These are phyloP conservation scores for Tieghemostelium lacteum DNA, from an alignment of 78 protist species.

Conservation along the genomic window DNA sequence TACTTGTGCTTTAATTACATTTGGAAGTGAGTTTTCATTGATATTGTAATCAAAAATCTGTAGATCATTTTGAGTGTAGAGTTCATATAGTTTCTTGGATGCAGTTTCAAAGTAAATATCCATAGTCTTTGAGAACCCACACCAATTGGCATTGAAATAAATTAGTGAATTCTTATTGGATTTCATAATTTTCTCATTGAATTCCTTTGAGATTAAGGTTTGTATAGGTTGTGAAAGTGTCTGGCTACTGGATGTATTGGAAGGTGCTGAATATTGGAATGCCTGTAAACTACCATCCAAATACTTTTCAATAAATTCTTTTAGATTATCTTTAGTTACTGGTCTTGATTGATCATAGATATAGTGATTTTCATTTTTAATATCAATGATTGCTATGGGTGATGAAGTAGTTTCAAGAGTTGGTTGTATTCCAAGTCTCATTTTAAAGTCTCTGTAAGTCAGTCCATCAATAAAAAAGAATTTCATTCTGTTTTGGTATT, in stretches of 20 bases:
- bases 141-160: conserved; percentile 59
- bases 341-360: neutral
- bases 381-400: conserved; percentile 28
- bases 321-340: neutral
- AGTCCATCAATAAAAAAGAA: conserved; percentile 45
- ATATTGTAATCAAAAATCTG: conserved; percentile 30
- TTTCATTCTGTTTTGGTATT: neutral
- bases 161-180: conserved; percentile 31
- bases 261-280: too few relatives aligned
- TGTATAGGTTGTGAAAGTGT: neutral
- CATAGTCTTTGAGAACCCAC: conserved; percentile 68
- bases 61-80: neutral
- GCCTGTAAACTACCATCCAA: too few relatives aligned
- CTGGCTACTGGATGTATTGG: too few relatives aligned
- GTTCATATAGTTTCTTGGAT: neutral
- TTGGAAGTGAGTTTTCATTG: conserved; percentile 21
- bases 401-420: too few relatives aligned
- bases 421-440: conserved; percentile 38
- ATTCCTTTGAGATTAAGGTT: conserved; percentile 14
- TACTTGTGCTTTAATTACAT: neutral
- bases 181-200: neutral
- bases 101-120: conserved; percentile 35
- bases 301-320: too few relatives aligned
- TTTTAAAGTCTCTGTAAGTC: conserved; percentile 37
- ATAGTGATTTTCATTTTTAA: neutral